These are phyloP conservation scores for Trametes meyenii DNA, from an alignment of 768 basidiomycete species.

Conservation along the genomic window DNA sequence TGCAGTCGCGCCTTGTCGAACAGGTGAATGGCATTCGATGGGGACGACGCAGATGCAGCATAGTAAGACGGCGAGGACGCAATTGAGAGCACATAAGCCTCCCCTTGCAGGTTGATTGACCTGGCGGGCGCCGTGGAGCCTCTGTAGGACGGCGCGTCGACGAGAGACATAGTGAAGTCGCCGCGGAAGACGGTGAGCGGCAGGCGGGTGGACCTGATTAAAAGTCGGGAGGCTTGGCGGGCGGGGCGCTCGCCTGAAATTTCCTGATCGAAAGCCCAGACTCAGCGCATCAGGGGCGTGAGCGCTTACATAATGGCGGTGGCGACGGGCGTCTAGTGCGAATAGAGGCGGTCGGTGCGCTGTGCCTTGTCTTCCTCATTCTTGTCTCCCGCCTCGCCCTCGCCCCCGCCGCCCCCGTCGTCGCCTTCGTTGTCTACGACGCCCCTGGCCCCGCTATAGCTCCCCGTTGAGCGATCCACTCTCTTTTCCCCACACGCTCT, in stretches of 20 bases:
- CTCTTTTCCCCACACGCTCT: slow-evolving; percentile 37
- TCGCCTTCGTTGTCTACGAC: slow-evolving; percentile 31
- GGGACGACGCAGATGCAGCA: slow-evolving; percentile 65
- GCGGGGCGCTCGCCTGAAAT: slow-evolving; percentile 1
- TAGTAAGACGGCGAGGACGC: slow-evolving; percentile 49
- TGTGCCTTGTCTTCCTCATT: slow-evolving; percentile 23
- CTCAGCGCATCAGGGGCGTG: neutral
- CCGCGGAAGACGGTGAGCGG: slow-evolving; percentile 10
- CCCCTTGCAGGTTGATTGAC: slow-evolving; percentile 39
- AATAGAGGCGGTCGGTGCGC: slow-evolving; percentile 6
- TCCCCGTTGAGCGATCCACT: slow-evolving; percentile 23
- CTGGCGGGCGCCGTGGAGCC: slow-evolving; percentile 32
- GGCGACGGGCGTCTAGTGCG: slow-evolving; percentile 19
- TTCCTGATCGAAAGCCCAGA: slow-evolving; percentile 14
- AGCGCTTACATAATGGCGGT: slow-evolving; percentile 8
- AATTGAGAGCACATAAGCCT: slow-evolving; percentile 65
- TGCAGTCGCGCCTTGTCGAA: slow-evolving; percentile 63
- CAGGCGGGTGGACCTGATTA: neutral
- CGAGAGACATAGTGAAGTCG: slow-evolving; percentile 33
- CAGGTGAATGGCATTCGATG: slow-evolving; percentile 65
- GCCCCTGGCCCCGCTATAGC: slow-evolving; percentile 19
- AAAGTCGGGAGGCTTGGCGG: slow-evolving; percentile 1
- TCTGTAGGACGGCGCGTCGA: slow-evolving; percentile 35
- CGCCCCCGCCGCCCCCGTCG: slow-evolving; percentile 26
- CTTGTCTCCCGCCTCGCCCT: slow-evolving; percentile 27